A percentile compares a stretch with the other conserved stretches of the same genome.
Conservation (phyloP, 192 early-diverging fungal genomes). For the Pilaira anomala region DNA sequence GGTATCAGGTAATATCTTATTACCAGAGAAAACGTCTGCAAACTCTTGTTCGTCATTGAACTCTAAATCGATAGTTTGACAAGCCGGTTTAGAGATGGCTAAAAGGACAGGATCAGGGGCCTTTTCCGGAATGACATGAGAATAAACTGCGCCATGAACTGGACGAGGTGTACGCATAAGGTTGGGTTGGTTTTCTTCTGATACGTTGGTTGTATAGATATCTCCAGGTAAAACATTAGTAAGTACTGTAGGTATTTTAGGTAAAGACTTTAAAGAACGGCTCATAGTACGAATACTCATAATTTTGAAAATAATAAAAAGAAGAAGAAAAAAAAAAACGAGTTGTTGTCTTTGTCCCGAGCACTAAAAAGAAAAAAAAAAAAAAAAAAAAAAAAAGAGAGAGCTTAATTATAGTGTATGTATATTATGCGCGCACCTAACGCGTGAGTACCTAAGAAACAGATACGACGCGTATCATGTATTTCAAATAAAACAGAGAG, state of each 20-base stretch:
- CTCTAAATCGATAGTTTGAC: conserved; percentile 36
- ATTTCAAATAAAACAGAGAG: too few species aligned
- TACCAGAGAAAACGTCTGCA: conserved; percentile 42
- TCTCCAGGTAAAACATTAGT: conserved; percentile 12
- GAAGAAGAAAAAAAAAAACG: too few species aligned
- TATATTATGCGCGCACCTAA: too few species aligned
- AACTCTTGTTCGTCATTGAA: conserved; percentile 25
- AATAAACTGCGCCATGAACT: conserved; percentile 43
- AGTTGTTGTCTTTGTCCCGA: too few species aligned
- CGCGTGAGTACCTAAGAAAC: too few species aligned
- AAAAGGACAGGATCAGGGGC: conserved; percentile 31
- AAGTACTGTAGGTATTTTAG: conserved; percentile 1
- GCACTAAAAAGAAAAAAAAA: too few species aligned
- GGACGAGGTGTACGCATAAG: conserved; percentile 15
- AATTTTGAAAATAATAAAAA: background rate
- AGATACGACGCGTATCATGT: too few species aligned
- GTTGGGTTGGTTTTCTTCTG: background rate
- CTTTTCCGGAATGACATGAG: conserved; percentile 42
- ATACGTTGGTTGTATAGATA: conserved; percentile 9
- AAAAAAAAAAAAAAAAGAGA: too few species aligned
- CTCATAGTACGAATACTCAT: background rate
- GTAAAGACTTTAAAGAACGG: conserved; percentile 15
- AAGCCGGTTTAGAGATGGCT: conserved; percentile 28
- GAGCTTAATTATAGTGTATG: too few species aligned
- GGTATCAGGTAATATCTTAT: conserved; percentile 40